Conservation (phyloP, 441 rosid genomes). For the Capsella rubella region DNA sequence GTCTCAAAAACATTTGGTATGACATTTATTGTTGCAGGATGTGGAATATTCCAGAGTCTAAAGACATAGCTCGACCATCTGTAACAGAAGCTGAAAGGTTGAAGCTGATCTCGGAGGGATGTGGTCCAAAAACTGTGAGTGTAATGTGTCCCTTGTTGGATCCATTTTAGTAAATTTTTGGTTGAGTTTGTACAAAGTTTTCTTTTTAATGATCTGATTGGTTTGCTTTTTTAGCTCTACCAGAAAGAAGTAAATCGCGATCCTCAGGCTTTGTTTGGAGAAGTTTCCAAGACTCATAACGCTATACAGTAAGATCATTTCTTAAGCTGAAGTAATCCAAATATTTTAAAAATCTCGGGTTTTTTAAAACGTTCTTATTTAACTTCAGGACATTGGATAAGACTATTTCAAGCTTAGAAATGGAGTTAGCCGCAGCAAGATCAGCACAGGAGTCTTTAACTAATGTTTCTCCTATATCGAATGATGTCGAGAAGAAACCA, state of each 20-base stretch:
- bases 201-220: constrained; percentile 47
- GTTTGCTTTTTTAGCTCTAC: constrained; percentile 51
- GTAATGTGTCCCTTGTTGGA: constrained; percentile 27
- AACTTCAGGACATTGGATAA: constrained; percentile 59
- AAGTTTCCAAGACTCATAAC: constrained; percentile 49
- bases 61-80: constrained; percentile 62
- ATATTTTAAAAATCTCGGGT: not conserved
- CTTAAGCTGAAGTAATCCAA: constrained; percentile 19
- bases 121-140: constrained; percentile 72
- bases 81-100: constrained; percentile 76
- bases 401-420: constrained; percentile 59
- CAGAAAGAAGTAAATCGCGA: constrained; percentile 80
- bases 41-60: constrained; percentile 74
- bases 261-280: constrained; percentile 54
- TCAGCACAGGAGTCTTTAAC: constrained; percentile 51
- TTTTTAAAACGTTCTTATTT: constrained; percentile 12
- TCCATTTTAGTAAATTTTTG: constrained; percentile 13
- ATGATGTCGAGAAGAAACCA: constrained; percentile 41
- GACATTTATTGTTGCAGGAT: constrained; percentile 52
- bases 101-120: constrained; percentile 83
- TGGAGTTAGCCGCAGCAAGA: constrained; percentile 59
- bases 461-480: constrained; percentile 45
- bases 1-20: not conserved
- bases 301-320: constrained; percentile 54
- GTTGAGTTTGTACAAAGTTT: not conserved